phyloP scores from a whole-genome alignment of 352 stramenopile species.

The Globisporangium rhizosaccharum region DNA sequence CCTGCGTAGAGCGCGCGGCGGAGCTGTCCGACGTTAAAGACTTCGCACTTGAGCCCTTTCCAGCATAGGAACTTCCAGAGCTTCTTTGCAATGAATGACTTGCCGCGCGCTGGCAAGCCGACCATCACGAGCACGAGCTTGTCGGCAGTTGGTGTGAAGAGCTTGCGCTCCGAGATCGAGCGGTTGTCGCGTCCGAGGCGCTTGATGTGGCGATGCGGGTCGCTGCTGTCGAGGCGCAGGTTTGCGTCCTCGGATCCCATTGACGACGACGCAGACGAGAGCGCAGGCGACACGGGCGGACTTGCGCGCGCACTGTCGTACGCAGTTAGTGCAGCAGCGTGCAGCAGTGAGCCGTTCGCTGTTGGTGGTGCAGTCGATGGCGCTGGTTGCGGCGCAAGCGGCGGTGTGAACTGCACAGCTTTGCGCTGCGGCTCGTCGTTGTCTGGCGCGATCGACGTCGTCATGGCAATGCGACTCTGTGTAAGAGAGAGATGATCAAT shows the following conservation, averaged over 20 bases:
- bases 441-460: constrained; percentile 10
- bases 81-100: constrained; percentile 95
- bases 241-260: constrained; percentile 3
- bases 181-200: constrained; percentile 17
- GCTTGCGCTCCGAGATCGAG: constrained; percentile 63
- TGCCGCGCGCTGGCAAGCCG: constrained; percentile 91
- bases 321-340: not conserved
- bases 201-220: constrained; percentile 9
- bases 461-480: constrained; percentile 4
- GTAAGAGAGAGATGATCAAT: not conserved
- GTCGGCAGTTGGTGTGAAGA: constrained; percentile 82
- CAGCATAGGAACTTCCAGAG: constrained; percentile 75
- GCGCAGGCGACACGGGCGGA: constrained; percentile 12
- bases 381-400: not conserved
- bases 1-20: constrained; percentile 72
- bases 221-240: constrained; percentile 2
- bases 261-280: constrained; percentile 10
- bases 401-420: constrained; percentile 10
- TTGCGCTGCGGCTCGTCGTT: constrained; percentile 12
- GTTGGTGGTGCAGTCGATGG: not conserved
- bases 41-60: constrained; percentile 73
- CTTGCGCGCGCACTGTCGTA: not conserved
- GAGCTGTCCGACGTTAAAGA: constrained; percentile 96
- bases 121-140: constrained; percentile 96
- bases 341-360: not conserved